Conservation (phyloP, 306 rosid species). For the Dalbergia oliveri region DNA sequence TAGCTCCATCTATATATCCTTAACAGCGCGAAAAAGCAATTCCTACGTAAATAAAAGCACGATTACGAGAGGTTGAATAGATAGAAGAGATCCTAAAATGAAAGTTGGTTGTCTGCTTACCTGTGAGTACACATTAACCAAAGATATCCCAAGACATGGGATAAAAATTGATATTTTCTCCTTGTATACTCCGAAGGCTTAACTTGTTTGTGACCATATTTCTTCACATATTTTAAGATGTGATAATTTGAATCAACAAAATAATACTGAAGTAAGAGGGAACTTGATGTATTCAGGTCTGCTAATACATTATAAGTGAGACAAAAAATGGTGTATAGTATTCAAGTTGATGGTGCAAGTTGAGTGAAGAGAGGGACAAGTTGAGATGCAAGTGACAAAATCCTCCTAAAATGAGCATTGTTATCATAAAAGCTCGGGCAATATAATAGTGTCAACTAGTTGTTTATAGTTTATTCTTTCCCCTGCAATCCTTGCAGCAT, state of each 20-base stretch:
- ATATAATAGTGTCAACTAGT: slow-evolving; percentile 34
- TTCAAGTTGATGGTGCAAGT: too few relatives aligned
- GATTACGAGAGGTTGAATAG: slow-evolving; percentile 40
- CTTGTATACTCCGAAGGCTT: slow-evolving; percentile 61
- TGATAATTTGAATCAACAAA: too few relatives aligned
- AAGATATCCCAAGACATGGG: slow-evolving; percentile 79
- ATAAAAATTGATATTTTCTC: slow-evolving; percentile 75
- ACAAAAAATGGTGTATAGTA: too few relatives aligned
- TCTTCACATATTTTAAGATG: slow-evolving; percentile 47
- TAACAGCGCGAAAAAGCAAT: slow-evolving; percentile 22
- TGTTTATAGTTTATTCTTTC: not conserved
- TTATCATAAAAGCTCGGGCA: slow-evolving; percentile 64
- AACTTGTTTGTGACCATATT: slow-evolving; percentile 62
- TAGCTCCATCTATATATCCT: too few relatives aligned
- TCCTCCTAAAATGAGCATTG: slow-evolving; percentile 75
- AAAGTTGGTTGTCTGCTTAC: slow-evolving; percentile 51
- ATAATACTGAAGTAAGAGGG: too few relatives aligned
- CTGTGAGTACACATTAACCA: slow-evolving; percentile 71
- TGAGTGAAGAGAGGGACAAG: slow-evolving; percentile 44
- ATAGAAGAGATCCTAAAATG: slow-evolving; percentile 20
- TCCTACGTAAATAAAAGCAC: slow-evolving; percentile 65
- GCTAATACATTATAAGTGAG: too few relatives aligned
- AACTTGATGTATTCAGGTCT: too few relatives aligned
- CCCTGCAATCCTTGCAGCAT: not conserved
- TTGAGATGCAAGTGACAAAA: slow-evolving; percentile 60